Evolutionary conservation across 768 basidiomycete genomes (phyloP), one percentile per base, ranked within the genome.

Genomic region (Tulasnella calospora): DNA sequence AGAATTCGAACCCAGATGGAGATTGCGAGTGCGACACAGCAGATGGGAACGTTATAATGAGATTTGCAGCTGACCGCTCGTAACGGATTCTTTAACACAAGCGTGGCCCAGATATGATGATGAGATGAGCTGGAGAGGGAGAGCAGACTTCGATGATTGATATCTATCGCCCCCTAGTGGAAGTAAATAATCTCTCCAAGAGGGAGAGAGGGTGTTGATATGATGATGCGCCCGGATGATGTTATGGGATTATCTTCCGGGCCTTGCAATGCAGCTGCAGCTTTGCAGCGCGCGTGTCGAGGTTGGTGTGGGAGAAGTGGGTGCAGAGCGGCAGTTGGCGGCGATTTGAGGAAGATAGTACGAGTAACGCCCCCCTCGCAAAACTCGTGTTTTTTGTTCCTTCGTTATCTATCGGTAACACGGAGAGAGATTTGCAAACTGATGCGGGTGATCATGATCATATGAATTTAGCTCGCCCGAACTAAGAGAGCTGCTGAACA

Each of bases 281-380:
- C 41, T 4, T 15, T 44, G 44, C 44, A 44, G n/a, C n/a, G n/a
- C n/a, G n/a, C n/a, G n/a, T n/a, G n/a, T n/a, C n/a, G n/a, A n/a
- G n/a, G n/a, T n/a, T n/a, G 61, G 61, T 67, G 61, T 67, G 61
- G 27, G 61, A 67, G 61, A 67, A 35, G 61, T 67, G 61, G 61
- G 61, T 67, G 61, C 61, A 67, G 61, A 67, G 61, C 61, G 61
- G 61, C 61, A 67, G 61, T 67, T 67, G 61, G 61, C 61, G 61
- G 61, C 61, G 61, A 67, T 67, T 67, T 67, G 30, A 17, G 21
- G 17, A 19, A 67, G 61, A 67, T 67, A 67, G 27, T 27, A 67
- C 38, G 27, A 23, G 15, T 19, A 47, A n/a, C n/a, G n/a, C 46
- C 15, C 15, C 21, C 19, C 19, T 12, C 44, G 19, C 15, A 15